Evolutionary conservation across 495 filamentous ascomycete species (phyloP).

Genomic region (Aspergillus bridgeri): DNA sequence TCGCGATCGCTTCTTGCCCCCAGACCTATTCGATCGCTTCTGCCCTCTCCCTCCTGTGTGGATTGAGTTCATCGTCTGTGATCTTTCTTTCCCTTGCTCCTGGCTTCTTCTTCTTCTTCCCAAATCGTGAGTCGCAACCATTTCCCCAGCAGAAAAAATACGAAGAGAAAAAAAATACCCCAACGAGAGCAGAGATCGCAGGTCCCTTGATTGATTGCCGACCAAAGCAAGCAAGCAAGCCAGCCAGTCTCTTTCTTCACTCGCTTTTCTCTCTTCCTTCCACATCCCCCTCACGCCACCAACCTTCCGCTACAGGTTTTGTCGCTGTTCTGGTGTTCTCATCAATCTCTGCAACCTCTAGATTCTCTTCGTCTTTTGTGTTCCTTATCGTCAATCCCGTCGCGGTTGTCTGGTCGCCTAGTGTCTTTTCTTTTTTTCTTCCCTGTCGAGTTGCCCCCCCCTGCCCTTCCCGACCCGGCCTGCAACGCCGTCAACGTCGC

Average conservation of each 20-base stretch:
- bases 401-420: neutral
- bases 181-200: neutral
- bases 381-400: neutral
- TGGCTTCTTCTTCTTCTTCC: neutral
- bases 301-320: neutral
- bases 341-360: neutral
- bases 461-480: constrained; percentile 7
- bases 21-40: neutral
- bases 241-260: constrained; percentile 1
- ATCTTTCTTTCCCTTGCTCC: neutral
- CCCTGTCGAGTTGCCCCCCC: neutral
- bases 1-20: constrained; percentile 7
- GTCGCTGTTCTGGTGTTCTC: neutral
- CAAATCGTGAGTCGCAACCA: neutral
- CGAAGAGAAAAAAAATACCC: neutral
- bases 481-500: neutral
- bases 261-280: constrained; percentile 1
- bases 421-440: constrained; percentile 1
- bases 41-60: neutral
- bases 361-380: neutral
- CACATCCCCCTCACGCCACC: constrained; percentile 2
- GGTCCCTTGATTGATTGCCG: constrained; percentile 19
- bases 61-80: neutral
- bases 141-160: neutral
- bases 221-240: constrained; percentile 5